These are phyloP conservation scores for Thoreauomyces humboldtii DNA, from an alignment of 192 early-diverging fungal species.

Conservation along the genomic window DNA sequence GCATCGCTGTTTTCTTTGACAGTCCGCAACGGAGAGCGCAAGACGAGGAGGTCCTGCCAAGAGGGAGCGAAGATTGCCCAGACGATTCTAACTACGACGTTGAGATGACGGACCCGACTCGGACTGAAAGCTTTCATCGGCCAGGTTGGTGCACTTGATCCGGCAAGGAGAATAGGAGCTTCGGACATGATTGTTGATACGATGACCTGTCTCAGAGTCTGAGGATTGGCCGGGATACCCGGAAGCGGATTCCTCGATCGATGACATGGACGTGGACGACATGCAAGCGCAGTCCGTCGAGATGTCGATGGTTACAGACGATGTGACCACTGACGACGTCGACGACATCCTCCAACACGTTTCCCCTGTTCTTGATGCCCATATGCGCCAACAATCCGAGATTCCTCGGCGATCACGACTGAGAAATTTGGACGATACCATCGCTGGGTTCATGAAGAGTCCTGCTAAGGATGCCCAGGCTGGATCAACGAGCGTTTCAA, in stretches of 20 bases:
- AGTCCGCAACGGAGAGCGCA: background rate
- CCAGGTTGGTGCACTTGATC: background rate
- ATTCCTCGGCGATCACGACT: background rate
- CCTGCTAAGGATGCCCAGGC: background rate
- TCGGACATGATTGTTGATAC: background rate
- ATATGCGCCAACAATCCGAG: too few species aligned
- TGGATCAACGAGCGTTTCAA: background rate
- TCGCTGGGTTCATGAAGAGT: background rate
- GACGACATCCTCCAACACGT: background rate
- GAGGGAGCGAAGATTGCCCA: background rate
- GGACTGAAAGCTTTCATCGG: background rate
- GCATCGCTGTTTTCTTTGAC: constrained; percentile 23
- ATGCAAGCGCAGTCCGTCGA: background rate
- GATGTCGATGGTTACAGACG: background rate
- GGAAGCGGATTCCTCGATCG: background rate
- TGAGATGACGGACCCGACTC: background rate
- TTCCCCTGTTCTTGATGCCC: background rate
- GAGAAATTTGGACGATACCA: background rate
- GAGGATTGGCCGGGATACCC: constrained; percentile 11
- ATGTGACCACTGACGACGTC: background rate
- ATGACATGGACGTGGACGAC: constrained; percentile 1
- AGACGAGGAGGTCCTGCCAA: background rate
- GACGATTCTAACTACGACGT: constrained; percentile 1
- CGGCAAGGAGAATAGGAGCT: background rate
- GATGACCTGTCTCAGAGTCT: background rate